phyloP scores from a whole-genome alignment of 768 basidiomycete species.

The Cystofilobasidium bisporidii region DNA sequence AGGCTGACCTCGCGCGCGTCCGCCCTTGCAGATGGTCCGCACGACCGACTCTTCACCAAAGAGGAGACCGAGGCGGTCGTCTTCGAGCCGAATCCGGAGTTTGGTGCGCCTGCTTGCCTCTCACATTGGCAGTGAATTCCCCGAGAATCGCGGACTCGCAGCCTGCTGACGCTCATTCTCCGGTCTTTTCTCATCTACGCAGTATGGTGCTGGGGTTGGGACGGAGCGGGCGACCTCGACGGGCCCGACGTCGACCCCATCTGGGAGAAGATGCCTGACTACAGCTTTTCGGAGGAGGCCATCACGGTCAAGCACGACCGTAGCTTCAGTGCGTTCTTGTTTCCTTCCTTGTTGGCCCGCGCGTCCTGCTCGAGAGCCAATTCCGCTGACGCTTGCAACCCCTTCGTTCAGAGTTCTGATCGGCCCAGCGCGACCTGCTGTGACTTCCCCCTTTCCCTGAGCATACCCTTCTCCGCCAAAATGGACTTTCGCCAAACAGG shows the following conservation, averaged over 20 bases:
- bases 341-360: neutral
- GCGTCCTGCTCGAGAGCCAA: too few species aligned
- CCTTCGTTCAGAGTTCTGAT: neutral
- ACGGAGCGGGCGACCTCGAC: slow-evolving; percentile 93
- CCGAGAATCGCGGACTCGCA: neutral
- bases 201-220: slow-evolving; percentile 99
- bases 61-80: slow-evolving; percentile 71
- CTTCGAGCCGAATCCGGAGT: slow-evolving; percentile 70
- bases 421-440: neutral
- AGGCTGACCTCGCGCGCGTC: too few species aligned
- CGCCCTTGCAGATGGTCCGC: slow-evolving; percentile 56
- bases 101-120: slow-evolving; percentile 53
- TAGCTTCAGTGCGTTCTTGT: slow-evolving; percentile 8
- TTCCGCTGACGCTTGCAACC: neutral
- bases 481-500: neutral
- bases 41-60: slow-evolving; percentile 81
- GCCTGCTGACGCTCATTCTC: neutral
- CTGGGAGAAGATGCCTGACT: slow-evolving; percentile 72
- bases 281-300: slow-evolving; percentile 50
- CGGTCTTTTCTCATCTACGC: neutral
- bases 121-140: too few species aligned
- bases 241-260: slow-evolving; percentile 88
- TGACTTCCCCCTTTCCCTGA: neutral
- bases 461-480: neutral
- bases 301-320: slow-evolving; percentile 66